Conservation (phyloP, 2,329 filamentous ascomycete species). For the Penicillium thymicola region DNA sequence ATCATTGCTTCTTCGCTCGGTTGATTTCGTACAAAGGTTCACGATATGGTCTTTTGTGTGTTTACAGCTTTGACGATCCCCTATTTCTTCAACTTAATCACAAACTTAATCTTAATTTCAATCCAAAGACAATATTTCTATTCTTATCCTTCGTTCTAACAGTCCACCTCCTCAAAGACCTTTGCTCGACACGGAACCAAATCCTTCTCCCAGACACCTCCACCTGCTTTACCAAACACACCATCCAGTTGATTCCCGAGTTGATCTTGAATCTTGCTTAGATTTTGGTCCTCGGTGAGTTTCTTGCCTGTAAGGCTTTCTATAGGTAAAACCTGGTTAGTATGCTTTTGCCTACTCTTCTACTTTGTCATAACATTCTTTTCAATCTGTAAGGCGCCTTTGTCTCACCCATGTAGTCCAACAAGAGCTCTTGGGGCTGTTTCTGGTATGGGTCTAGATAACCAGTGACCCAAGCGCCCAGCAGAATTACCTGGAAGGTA, state of each 20-base stretch:
- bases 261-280: conserved; percentile 26
- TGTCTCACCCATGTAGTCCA: conserved; percentile 31
- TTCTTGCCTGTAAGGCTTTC: conserved; percentile 25
- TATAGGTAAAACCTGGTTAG: neutral
- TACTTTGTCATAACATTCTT: conserved; percentile 12
- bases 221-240: conserved; percentile 24
- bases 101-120: neutral
- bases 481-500: conserved; percentile 11
- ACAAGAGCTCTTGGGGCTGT: conserved; percentile 26
- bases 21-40: neutral
- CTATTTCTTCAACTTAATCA: neutral
- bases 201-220: conserved; percentile 9
- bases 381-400: conserved; percentile 28
- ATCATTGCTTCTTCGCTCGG: neutral
- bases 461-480: conserved; percentile 30
- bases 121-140: neutral
- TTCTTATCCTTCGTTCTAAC: neutral
- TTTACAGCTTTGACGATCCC: neutral
- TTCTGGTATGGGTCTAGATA: conserved; percentile 31
- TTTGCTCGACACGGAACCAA: conserved; percentile 23
- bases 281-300: conserved; percentile 25
- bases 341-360: neutral
- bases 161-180: conserved; percentile 5
- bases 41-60: neutral
- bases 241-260: conserved; percentile 22